Base-by-base conservation (phyloP, 2,329 filamentous ascomycete species). In the Neofusicoccum cordaticola region DNA sequence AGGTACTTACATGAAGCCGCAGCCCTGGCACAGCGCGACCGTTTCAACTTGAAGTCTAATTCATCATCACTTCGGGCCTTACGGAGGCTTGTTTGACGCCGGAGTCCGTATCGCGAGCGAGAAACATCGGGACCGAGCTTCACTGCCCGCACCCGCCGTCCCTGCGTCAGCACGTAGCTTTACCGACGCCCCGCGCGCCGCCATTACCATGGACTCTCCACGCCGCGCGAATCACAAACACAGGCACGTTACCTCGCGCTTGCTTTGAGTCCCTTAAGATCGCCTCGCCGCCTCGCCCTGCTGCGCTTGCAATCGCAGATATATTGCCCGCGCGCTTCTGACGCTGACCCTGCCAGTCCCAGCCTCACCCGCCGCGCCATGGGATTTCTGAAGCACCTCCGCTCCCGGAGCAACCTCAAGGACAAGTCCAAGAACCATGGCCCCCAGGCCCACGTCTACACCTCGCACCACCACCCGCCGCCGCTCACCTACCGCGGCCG, bases 311-410 rank as follows among this genome's bases (percentile, higher is more conserved):
- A 17, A n/a, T 41, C 56, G n/a, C 63, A 47, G 66, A 67, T 68
- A 68, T 68, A 58, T 47, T 51, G 37, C 34, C 27, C 19, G 39
- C 48, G 61, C 50, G 61, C 45, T 44, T 41, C 52, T 31, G 35
- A 57, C 41, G 34, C 44, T 64, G 34, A 44, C 52, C 51, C 51
- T 57, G 62, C 44, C 50, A 39, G 27, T 35, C 61, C 61, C 41
- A 57, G 57, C 34, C 42, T 62, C 58, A 37, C 41, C 48, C 62
- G 63, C 61, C 73, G 74, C 70, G 75, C 76, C 71, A 83, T 83
- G 81, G 80, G 81, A 52, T 78, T 82, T 68, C 78, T 83, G 71
- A 82, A 82, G 73, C 80, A 81, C 68, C 80, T 83, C 70, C 76
- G 79, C 67, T 78, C 77, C 62, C 79, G 79, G 73, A 72, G 75